Base-by-base conservation (phyloP, 2,329 filamentous ascomycete species). In the Pseudocercospora pini-densiflorae region DNA sequence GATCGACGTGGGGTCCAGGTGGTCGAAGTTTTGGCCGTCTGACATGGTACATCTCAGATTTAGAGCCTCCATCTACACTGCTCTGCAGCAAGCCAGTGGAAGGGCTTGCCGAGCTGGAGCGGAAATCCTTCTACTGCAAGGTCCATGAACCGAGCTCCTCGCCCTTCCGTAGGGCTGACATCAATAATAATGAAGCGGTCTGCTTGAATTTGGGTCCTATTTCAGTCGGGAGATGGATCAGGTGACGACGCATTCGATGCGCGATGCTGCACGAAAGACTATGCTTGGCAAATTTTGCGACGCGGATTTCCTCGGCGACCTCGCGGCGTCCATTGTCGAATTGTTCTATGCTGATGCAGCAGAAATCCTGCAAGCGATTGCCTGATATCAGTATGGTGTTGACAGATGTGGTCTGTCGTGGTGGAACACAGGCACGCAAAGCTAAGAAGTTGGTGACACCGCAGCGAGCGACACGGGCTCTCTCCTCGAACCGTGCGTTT, bases 11-110 rank as follows among this genome's bases (percentile, higher is more conserved):
- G 47, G 47, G 47, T 24, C 23, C n/a, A 51, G 47, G 47, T 53
- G 49, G 49, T 53, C 23, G 49, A 53, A 53, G 14, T 53, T 53
- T 53, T 19, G 49, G 19, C 49, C 49, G 49, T 53, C 49, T 53
- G 49, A 53, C 49, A 27, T 24, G 23, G 24, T 12, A 53, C 23
- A 27, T 27, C 12, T 53, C 33, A 14, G 33, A 36, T 12, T 36
- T 2, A 14, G 33, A 36, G 33, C 33, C 33, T 36, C 29, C 29
- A 31, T 31, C 29, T 31, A 31, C 5, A 6, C 29, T 31, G 29
- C 27, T 27, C 27, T 27, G 4, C 31, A 33, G 10, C 31, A 12
- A 33, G 31, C 31, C 31, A 33, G 31, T 33, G 10, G 31, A 33
- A 33, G 31, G 31, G 31, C 31, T 9, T 8, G 31, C 31, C 31